These are phyloP conservation scores for Cladosporium sp. DNA, from an alignment of 2,329 filamentous ascomycete species.

Conservation along the genomic window DNA sequence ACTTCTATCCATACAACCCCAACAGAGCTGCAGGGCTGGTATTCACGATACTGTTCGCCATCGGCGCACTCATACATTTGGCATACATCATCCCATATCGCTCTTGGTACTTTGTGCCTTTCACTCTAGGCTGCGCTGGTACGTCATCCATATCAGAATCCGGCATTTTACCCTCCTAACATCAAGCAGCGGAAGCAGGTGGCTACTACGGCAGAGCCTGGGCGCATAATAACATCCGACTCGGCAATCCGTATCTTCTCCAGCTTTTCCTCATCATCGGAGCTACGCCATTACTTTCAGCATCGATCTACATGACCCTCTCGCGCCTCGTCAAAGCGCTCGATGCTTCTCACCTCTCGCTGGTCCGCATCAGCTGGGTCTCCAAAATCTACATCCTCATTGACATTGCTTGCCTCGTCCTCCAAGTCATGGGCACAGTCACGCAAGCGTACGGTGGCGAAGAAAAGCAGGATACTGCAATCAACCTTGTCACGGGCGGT, in stretches of 20 bases:
- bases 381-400: conserved; percentile 54
- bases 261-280: conserved; percentile 41
- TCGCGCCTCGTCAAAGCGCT: conserved; percentile 33
- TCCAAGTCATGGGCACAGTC: conserved; percentile 47
- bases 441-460: conserved; percentile 5
- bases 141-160: conserved; percentile 9
- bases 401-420: conserved; percentile 50
- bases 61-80: background rate
- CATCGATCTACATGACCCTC: conserved; percentile 46
- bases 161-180: background rate
- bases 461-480: background rate
- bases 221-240: conserved; percentile 33
- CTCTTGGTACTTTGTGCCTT: conserved; percentile 36
- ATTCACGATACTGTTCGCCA: background rate
- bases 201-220: conserved; percentile 40
- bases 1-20: background rate
- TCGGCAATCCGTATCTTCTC: conserved; percentile 38
- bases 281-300: conserved; percentile 45
- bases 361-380: conserved; percentile 43
- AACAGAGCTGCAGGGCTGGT: background rate
- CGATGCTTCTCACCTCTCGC: conserved; percentile 27
- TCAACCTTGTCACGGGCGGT: background rate
- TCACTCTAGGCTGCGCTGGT: conserved; percentile 37
- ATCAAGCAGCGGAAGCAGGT: conserved; percentile 35
- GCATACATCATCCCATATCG: conserved; percentile 10